These are phyloP conservation scores for Termitomyces eurrhizus DNA, from an alignment of 768 basidiomycete genomes.

Conservation along the genomic window DNA sequence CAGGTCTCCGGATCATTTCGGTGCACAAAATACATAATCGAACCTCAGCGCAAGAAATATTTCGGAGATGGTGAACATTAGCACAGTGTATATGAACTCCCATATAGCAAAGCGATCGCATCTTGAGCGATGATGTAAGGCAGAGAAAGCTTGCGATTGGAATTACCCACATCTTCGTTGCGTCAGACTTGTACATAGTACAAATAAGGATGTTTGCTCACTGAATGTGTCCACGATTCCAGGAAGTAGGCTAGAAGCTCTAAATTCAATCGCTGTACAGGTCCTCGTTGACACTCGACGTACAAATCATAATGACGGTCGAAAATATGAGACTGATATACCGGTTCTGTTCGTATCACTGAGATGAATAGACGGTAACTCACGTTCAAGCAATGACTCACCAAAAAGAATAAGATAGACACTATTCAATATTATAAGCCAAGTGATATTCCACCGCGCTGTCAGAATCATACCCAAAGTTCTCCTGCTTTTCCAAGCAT, in stretches of 20 bases:
- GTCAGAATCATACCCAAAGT: constrained; percentile 5
- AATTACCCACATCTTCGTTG: constrained; percentile 7
- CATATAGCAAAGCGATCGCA: constrained; percentile 15
- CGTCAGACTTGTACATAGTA: background rate
- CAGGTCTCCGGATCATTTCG: background rate
- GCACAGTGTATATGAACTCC: constrained; percentile 16
- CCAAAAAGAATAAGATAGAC: constrained; percentile 15
- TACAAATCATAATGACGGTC: constrained; percentile 13
- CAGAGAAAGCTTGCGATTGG: background rate
- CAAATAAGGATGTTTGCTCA: constrained; percentile 1
- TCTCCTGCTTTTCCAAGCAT: constrained; percentile 14
- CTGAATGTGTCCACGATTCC: constrained; percentile 7
- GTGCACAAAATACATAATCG: background rate
- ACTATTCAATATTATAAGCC: constrained; percentile 4
- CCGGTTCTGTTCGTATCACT: constrained; percentile 13
- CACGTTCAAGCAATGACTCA: background rate
- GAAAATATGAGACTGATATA: constrained; percentile 16
- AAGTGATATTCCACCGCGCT: background rate
- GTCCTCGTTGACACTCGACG: background rate
- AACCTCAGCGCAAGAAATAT: constrained; percentile 18
- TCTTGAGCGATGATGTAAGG: constrained; percentile 3
- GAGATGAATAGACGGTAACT: background rate
- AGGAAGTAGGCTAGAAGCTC: constrained; percentile 12
- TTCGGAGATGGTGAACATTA: constrained; percentile 18
- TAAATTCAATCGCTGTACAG: background rate